phyloP scores from a whole-genome alignment of 1,139 yeast genomes.

The Hyphopichia wangnamkhiaoensis region DNA sequence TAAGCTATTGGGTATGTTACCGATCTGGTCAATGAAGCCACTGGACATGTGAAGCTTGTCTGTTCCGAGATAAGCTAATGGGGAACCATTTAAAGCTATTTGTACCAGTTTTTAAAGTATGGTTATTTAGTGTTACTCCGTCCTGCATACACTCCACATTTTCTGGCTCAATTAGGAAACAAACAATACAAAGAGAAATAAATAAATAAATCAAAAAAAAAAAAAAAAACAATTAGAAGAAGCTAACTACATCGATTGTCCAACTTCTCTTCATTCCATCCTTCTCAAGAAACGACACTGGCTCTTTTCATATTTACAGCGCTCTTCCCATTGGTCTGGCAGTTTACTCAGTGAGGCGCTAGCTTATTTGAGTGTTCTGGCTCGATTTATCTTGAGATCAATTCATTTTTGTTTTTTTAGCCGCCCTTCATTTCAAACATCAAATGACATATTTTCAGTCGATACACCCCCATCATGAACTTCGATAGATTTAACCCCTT shows the following conservation, averaged over 20 bases:
- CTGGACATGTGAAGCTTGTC: too few species aligned
- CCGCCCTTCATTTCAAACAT: too few species aligned
- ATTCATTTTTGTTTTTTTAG: too few species aligned
- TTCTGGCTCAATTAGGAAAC: conserved; percentile 3
- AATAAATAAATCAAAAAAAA: background rate
- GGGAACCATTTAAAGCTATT: too few species aligned
- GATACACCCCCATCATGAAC: conserved; percentile 30
- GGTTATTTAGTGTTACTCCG: too few species aligned
- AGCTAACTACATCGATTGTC: background rate
- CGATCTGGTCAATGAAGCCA: too few species aligned
- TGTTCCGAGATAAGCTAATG: too few species aligned
- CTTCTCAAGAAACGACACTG: background rate
- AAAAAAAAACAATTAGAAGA: background rate
- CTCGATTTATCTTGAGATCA: too few species aligned
- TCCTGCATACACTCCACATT: background rate
- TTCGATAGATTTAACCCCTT: conserved; percentile 34
- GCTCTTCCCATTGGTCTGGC: background rate
- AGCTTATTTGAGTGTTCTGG: too few species aligned
- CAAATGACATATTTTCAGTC: background rate
- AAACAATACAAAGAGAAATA: conserved; percentile 1
- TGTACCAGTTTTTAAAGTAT: too few species aligned
- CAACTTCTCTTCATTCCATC: background rate
- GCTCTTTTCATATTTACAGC: background rate
- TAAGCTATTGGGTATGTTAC: too few species aligned
- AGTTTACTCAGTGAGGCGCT: conserved; percentile 1